A percentile compares a stretch with the other conserved stretches of the same genome.
These are phyloP conservation scores for Ceratocystis lukuohia DNA, from an alignment of 2,329 filamentous ascomycete genomes.

Conservation along the genomic window DNA sequence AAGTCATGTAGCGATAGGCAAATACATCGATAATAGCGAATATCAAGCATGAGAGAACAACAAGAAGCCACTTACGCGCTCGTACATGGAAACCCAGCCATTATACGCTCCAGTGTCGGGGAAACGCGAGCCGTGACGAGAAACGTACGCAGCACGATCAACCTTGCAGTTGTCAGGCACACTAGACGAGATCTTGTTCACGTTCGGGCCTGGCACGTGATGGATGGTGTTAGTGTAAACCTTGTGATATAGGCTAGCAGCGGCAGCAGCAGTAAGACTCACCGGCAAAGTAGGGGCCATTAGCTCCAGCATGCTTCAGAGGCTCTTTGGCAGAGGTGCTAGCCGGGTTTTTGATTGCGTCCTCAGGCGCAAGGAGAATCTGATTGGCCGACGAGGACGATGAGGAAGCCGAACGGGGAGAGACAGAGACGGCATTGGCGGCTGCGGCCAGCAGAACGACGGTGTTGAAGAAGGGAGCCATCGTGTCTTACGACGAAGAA, in stretches of 20 bases:
- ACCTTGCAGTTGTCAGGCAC: conserved; percentile 44
- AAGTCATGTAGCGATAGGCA: not conserved
- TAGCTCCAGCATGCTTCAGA: conserved; percentile 37
- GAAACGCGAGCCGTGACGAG: conserved; percentile 49
- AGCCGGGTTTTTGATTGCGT: conserved; percentile 12
- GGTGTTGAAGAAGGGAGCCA: conserved; percentile 14
- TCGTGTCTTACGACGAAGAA: not conserved
- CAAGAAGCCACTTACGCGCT: conserved; percentile 27
- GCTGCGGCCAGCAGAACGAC: conserved; percentile 10
- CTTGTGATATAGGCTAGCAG: not conserved
- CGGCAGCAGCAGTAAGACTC: conserved; percentile 17
- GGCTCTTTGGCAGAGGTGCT: conserved; percentile 24
- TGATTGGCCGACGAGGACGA: conserved; percentile 3
- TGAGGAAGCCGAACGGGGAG: not conserved
- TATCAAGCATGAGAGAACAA: not conserved
- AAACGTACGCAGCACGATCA: conserved; percentile 46
- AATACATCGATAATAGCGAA: too few species aligned
- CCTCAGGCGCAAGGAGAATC: conserved; percentile 14
- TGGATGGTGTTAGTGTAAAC: not conserved
- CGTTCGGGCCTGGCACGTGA: conserved; percentile 36
- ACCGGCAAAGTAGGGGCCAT: conserved; percentile 41
- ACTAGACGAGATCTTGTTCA: conserved; percentile 40
- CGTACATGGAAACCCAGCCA: conserved; percentile 39
- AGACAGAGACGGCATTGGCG: conserved; percentile 7
- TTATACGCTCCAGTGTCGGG: conserved; percentile 47